Percentiles rank a stretch among this genome's conserved stretches.
These are phyloP conservation scores for Williopsis jadinii DNA, from an alignment of 1,139 yeast species.

Conservation along the genomic window DNA sequence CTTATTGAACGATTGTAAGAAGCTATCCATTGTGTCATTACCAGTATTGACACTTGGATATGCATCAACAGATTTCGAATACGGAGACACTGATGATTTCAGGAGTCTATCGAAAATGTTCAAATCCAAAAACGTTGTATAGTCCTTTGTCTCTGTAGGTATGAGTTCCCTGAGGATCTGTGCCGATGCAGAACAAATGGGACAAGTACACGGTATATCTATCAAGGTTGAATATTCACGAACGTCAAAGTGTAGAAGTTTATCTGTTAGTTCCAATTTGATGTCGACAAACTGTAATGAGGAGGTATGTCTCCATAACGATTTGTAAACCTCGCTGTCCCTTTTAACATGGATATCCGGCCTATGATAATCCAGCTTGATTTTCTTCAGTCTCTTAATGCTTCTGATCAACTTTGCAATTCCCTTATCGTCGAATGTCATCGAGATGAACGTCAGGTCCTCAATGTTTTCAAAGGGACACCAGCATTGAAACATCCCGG, in stretches of 20 bases:
- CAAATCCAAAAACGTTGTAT: not conserved
- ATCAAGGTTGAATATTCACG: slow-evolving; percentile 25
- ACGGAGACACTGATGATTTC: slow-evolving; percentile 29
- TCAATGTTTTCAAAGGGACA: slow-evolving; percentile 27
- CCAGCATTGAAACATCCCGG: slow-evolving; percentile 24
- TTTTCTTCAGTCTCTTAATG: slow-evolving; percentile 26
- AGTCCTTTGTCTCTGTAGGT: not conserved
- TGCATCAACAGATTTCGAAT: slow-evolving; percentile 33
- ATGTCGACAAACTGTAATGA: slow-evolving; percentile 31
- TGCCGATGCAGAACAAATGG: not conserved
- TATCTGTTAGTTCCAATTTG: slow-evolving; percentile 19
- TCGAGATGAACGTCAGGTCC: slow-evolving; percentile 34
- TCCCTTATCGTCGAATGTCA: slow-evolving; percentile 25
- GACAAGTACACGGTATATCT: slow-evolving; percentile 27
- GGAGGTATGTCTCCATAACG: slow-evolving; percentile 27
- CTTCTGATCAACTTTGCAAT: slow-evolving; percentile 25
- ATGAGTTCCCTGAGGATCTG: not conserved
- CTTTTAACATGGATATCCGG: not conserved
- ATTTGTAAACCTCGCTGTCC: slow-evolving; percentile 17
- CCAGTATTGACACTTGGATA: slow-evolving; percentile 35
- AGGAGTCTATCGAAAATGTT: slow-evolving; percentile 30
- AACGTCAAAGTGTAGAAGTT: slow-evolving; percentile 26
- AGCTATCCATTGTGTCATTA: slow-evolving; percentile 28
- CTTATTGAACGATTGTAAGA: slow-evolving; percentile 26
- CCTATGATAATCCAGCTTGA: slow-evolving; percentile 31